Conservation (phyloP, 1,284 basidiomycete genomes). For the Ceratobasidium sp. region DNA sequence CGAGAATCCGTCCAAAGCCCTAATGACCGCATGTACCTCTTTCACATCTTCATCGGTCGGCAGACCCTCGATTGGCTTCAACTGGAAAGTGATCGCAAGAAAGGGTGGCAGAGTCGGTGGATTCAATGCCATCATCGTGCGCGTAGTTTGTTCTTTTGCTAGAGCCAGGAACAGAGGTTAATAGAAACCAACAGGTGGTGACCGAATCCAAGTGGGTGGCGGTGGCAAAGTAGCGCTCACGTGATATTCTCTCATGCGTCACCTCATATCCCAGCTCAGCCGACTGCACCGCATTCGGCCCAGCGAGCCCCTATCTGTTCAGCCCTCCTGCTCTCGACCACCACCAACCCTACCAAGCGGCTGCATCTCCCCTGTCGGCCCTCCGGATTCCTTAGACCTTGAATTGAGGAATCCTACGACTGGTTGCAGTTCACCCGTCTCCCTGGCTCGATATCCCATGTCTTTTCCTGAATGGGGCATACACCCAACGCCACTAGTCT, state of each 20-base stretch:
- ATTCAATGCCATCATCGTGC: background rate
- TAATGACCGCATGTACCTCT: slow-evolving; percentile 10
- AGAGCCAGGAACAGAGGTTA: too few species aligned
- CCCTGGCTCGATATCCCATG: too few species aligned
- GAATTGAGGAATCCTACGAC: too few species aligned
- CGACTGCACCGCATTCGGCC: too few species aligned
- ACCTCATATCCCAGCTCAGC: background rate
- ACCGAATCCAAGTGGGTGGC: background rate
- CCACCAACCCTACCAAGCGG: background rate
- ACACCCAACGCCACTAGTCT: background rate
- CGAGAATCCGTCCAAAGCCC: background rate
- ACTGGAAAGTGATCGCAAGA: background rate
- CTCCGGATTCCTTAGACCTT: background rate
- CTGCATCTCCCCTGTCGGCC: background rate
- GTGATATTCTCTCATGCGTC: background rate
- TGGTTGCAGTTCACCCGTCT: too few species aligned
- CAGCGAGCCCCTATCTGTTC: background rate
- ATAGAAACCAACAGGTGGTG: background rate
- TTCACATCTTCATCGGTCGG: slow-evolving; percentile 24
- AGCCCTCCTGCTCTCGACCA: background rate
- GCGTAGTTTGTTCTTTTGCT: too few species aligned
- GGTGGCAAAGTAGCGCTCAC: background rate
- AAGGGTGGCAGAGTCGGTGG: slow-evolving; percentile 14
- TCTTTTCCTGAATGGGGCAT: too few species aligned
- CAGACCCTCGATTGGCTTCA: background rate